A percentile compares a stretch with the other conserved stretches of the same genome.
Conservation (phyloP, 225 moss, liverwort and hornwort genomes). For the Sphagnum tenellum region DNA sequence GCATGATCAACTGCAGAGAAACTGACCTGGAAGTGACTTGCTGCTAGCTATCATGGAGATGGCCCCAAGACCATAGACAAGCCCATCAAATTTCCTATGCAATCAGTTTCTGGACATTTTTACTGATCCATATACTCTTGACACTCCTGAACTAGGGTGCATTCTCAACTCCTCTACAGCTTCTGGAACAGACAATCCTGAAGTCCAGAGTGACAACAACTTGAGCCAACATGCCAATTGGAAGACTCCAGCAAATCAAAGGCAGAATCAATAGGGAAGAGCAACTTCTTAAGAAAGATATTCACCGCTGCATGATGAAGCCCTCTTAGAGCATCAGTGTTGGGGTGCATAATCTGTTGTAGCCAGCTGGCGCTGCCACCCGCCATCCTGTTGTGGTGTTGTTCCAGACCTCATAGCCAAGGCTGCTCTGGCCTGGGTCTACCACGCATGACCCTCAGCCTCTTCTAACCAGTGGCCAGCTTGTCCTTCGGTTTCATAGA, state of each 20-base stretch:
- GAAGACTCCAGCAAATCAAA: too few species aligned
- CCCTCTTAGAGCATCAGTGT: slow-evolving; percentile 41
- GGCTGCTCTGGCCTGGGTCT: slow-evolving; percentile 20
- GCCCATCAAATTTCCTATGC: too few species aligned
- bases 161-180: too few species aligned
- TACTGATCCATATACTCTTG: too few species aligned
- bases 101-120: too few species aligned
- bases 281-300: slow-evolving; percentile 4
- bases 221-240: too few species aligned
- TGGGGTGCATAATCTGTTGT: slow-evolving; percentile 55
- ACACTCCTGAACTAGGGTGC: too few species aligned
- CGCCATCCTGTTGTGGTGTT: slow-evolving; percentile 29
- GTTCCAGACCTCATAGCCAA: slow-evolving; percentile 24
- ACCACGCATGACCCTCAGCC: slow-evolving; percentile 24
- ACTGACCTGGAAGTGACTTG: neutral
- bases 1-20: neutral
- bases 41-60: neutral
- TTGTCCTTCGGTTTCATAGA: slow-evolving; percentile 12
- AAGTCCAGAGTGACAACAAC: too few species aligned
- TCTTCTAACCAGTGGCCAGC: slow-evolving; percentile 20
- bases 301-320: slow-evolving; percentile 40
- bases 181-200: too few species aligned
- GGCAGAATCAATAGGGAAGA: too few species aligned
- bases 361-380: slow-evolving; percentile 13
- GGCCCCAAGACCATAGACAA: too few species aligned